Conservation (phyloP, 768 basidiomycete species). For the Rhodotorula toruloides region DNA sequence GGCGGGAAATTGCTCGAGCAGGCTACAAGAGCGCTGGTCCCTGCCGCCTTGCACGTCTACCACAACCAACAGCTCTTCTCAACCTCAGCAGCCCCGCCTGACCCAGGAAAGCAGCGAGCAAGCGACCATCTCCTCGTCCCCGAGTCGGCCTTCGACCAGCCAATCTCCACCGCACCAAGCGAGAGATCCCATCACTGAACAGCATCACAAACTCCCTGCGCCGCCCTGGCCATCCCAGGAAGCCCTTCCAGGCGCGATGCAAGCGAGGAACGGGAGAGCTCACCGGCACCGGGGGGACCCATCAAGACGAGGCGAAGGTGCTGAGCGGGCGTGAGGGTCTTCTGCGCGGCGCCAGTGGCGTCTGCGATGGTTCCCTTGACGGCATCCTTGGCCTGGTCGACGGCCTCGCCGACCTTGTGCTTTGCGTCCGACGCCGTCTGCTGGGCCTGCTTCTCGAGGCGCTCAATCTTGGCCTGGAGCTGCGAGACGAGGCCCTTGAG, state of each 20-base stretch:
- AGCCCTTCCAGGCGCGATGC: no score
- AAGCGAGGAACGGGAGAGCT: constrained; percentile 43
- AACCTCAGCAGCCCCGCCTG: no score
- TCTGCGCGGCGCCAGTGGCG: constrained; percentile 50
- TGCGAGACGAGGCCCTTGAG: constrained; percentile 87
- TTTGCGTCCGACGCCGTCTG: neutral
- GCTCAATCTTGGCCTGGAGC: constrained; percentile 79
- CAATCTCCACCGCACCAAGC: no score
- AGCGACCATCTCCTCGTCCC: no score
- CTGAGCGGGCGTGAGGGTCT: constrained; percentile 49
- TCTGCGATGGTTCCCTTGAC: constrained; percentile 33
- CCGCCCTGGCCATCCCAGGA: neutral
- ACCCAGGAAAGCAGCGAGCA: no score
- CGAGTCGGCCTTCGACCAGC: no score
- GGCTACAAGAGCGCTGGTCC: no score
- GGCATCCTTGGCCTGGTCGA: constrained; percentile 24
- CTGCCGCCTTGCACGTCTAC: no score
- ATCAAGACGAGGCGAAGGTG: constrained; percentile 87
- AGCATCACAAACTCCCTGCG: no score
- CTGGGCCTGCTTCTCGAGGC: constrained; percentile 64
- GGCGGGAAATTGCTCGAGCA: no score
- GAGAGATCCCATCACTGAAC: no score
- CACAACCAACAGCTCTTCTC: no score
- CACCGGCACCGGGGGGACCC: constrained; percentile 95
- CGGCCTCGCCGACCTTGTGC: constrained; percentile 17